A percentile compares a stretch with the other conserved stretches of the same genome.
phyloP scores from a whole-genome alignment of 305 asterid species.

The Fraxinus platypoda region DNA sequence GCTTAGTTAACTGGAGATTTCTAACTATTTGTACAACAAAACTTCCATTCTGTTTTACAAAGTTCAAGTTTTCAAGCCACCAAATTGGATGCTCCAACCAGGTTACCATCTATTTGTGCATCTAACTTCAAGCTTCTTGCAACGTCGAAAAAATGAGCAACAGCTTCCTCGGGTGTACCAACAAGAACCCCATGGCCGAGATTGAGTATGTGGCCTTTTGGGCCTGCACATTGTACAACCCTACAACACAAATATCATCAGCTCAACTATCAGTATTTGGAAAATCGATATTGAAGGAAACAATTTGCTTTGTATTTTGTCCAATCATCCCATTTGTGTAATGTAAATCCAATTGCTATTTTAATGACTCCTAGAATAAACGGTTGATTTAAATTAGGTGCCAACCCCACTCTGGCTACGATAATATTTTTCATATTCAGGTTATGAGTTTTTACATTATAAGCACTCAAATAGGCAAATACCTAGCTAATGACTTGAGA shows the following conservation, averaged over 20 bases:
- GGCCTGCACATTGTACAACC: slow-evolving; percentile 81
- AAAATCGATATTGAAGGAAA: background rate
- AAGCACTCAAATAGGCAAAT: background rate
- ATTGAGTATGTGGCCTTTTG: slow-evolving; percentile 79
- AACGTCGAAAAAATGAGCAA: slow-evolving; percentile 81
- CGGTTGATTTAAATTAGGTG: background rate
- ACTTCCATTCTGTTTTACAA: background rate
- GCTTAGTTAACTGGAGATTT: background rate
- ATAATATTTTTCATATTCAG: background rate
- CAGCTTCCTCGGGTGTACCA: slow-evolving; percentile 90
- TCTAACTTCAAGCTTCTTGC: slow-evolving; percentile 68
- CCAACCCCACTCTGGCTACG: background rate
- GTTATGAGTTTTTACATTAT: background rate
- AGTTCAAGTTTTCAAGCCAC: slow-evolving; percentile 41
- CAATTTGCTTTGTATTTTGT: background rate
- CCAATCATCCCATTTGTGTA: background rate
- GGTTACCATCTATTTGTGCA: too few relatives aligned
- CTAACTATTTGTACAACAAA: slow-evolving; percentile 14
- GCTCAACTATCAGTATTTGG: background rate
- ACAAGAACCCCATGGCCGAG: slow-evolving; percentile 97
- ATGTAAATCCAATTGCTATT: background rate
- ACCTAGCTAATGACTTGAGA: background rate
- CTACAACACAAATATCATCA: slow-evolving; percentile 36
- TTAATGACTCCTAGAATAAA: background rate
- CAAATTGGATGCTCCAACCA: slow-evolving; percentile 38